Evolutionary conservation across 495 filamentous ascomycete genomes (phyloP).

Genomic region (Aspergillus sparsus): DNA sequence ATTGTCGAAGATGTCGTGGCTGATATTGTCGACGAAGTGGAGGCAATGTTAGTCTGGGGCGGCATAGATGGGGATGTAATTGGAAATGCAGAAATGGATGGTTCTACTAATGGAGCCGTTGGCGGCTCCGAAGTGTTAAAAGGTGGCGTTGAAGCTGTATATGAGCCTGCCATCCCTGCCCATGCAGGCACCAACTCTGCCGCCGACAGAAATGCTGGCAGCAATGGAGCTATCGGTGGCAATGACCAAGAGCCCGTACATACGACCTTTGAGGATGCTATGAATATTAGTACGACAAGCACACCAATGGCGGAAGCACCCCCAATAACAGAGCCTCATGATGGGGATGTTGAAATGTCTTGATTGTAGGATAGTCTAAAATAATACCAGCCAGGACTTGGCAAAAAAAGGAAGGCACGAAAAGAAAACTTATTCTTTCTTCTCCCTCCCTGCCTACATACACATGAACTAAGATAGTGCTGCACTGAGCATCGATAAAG

Average conservation of each 20-base stretch:
- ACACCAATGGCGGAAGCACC: constrained; percentile 33
- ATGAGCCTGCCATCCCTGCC: constrained; percentile 32
- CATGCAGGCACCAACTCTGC: constrained; percentile 1
- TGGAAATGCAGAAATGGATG: constrained; percentile 34
- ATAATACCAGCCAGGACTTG: not conserved
- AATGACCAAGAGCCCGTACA: constrained; percentile 23
- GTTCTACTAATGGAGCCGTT: constrained; percentile 33
- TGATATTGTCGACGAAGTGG: constrained; percentile 89
- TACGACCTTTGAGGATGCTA: constrained; percentile 30
- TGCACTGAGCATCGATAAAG: too few species aligned
- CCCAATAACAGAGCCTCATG: constrained; percentile 15
- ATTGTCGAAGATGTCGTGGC: constrained; percentile 93
- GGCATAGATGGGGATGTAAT: constrained; percentile 45
- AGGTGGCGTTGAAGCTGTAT: constrained; percentile 40
- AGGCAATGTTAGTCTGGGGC: constrained; percentile 55
- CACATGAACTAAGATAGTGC: too few species aligned
- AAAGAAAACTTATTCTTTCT: not conserved
- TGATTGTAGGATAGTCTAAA: constrained; percentile 18
- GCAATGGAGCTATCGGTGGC: constrained; percentile 15
- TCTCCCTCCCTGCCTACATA: too few species aligned
- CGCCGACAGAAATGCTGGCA: constrained; percentile 1
- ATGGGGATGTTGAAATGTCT: constrained; percentile 48
- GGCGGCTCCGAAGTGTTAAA: constrained; percentile 42
- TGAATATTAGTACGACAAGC: constrained; percentile 31
- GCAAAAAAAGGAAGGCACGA: not conserved